Evolutionary conservation across 2,329 filamentous ascomycete genomes (phyloP), one percentile per base, ranked within the genome.

Genomic region (Chaetomium olivaceum): DNA sequence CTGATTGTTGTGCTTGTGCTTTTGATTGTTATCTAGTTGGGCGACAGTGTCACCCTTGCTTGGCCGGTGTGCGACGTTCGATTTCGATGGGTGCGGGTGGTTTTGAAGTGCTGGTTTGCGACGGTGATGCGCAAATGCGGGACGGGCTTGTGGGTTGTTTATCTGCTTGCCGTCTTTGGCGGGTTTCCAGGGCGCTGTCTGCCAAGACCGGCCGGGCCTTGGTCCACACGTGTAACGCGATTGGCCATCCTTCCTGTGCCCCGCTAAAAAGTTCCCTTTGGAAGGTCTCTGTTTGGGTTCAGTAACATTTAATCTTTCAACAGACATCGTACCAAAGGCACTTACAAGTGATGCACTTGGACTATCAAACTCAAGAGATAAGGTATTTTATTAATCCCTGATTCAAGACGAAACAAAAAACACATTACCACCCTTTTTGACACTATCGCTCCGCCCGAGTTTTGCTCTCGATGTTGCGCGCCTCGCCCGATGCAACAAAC

Each of bases 101-200:
- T 27, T 31, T 9, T 9, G 50, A 23, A 50, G 12, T 23, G 16
- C 27, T 52, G 19, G 39, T 5, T 36, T 36, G 55, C 48, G 63
- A 48, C 43, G 58, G 33, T 16, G 54, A 57, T 29, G 55, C 48
- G 58, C 29, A 51, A 29, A 36, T 60, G 52, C 46, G n/a, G 43
- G 43, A 58, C 27, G 27, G 27, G 25, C 8, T 43, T 61, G 46
- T 39, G 23, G 31, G 14, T 69, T 73, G 70, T 71, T 73, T 73
- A 71, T 64, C 56, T 52, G 23, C 60, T 60, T 67, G 65, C 68
- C 68, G 46, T 54, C 58, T 64, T 67, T 51, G 66, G 65, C 56
- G 54, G 67, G 70, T 71, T 70, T 69, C 70, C 65, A 63, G 69
- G 69, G 25, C 64, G 61, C 54, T 59, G 48, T 12, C 23, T 27